These are phyloP conservation scores for Stygiomarasmius scandens DNA, from an alignment of 1,284 basidiomycete species.

Conservation along the genomic window DNA sequence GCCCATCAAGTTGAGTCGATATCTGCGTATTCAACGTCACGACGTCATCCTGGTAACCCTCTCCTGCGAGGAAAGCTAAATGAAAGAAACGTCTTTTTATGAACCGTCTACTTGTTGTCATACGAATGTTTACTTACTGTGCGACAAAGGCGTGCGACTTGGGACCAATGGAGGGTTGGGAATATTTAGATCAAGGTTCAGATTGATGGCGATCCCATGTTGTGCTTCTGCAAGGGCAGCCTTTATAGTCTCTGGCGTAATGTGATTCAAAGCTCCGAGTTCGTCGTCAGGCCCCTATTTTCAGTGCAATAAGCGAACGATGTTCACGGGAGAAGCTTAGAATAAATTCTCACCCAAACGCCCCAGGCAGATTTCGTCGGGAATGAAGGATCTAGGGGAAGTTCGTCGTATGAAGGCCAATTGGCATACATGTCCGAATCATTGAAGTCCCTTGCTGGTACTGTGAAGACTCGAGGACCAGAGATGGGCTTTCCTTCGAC, in stretches of 20 bases:
- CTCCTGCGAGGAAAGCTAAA: slow-evolving; percentile 5
- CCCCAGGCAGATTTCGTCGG: slow-evolving; percentile 7
- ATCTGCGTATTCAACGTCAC: slow-evolving; percentile 19
- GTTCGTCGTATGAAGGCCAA: not conserved
- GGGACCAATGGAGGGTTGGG: slow-evolving; percentile 11
- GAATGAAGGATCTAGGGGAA: not conserved
- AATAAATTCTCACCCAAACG: slow-evolving; percentile 17
- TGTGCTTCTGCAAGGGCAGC: slow-evolving; percentile 14
- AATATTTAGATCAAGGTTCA: slow-evolving; percentile 13
- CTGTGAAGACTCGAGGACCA: not conserved
- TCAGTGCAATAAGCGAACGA: too few species aligned
- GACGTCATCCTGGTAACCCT: slow-evolving; percentile 17
- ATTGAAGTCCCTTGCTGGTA: not conserved
- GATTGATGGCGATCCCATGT: slow-evolving; percentile 12
- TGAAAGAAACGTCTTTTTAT: not conserved
- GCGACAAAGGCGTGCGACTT: slow-evolving; percentile 1
- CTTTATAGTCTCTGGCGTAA: slow-evolving; percentile 13
- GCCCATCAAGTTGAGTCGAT: slow-evolving; percentile 17
- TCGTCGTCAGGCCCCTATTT: slow-evolving; percentile 14
- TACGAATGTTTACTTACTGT: not conserved
- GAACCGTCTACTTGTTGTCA: too few species aligned
- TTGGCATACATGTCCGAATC: slow-evolving; percentile 1
- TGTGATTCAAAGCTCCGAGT: slow-evolving; percentile 17
- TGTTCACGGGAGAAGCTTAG: too few species aligned
- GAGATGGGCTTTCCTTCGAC: not conserved